phyloP scores from a whole-genome alignment of 164 flowering plant genomes.

The Aristolochia californica region DNA sequence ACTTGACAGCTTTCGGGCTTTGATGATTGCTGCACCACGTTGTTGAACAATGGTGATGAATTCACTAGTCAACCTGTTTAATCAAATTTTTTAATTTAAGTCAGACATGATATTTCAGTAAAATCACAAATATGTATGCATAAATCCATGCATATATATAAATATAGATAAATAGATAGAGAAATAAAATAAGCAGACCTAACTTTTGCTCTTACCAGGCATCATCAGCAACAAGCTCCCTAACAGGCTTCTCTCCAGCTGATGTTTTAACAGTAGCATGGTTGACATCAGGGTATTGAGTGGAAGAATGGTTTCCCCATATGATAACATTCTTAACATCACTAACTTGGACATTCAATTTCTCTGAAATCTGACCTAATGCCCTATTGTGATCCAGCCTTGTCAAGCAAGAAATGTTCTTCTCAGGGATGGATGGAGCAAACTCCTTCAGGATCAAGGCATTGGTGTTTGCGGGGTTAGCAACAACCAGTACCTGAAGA shows the following conservation, averaged over 20 bases:
- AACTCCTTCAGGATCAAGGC: slow-evolving; percentile 96
- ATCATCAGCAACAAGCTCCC: slow-evolving; percentile 80
- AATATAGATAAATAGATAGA: background rate
- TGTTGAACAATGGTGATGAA: slow-evolving; percentile 92
- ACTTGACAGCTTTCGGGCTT: slow-evolving; percentile 95
- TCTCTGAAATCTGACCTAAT: slow-evolving; percentile 92
- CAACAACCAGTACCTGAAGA: slow-evolving; percentile 89
- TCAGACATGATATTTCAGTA: too few species aligned
- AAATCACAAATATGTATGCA: too few species aligned
- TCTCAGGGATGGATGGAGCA: slow-evolving; percentile 53
- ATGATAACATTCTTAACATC: slow-evolving; percentile 95
- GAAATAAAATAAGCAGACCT: background rate
- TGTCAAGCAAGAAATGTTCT: slow-evolving; percentile 84
- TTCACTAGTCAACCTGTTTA: slow-evolving; percentile 71
- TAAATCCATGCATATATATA: background rate
- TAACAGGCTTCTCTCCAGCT: slow-evolving; percentile 75
- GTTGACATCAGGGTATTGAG: slow-evolving; percentile 53
- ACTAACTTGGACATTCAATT: slow-evolving; percentile 70
- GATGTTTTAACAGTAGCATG: slow-evolving; percentile 72
- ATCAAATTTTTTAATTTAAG: background rate
- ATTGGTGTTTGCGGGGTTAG: slow-evolving; percentile 99
- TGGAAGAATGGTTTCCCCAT: slow-evolving; percentile 97
- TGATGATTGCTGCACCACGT: slow-evolving; percentile 99
- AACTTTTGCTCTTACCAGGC: slow-evolving; percentile 43
- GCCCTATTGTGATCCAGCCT: slow-evolving; percentile 98